Percentiles rank a stretch among this genome's conserved stretches.
Evolutionary conservation across 2,329 filamentous ascomycete species (phyloP).

Genomic region (Penicillium olsonii): DNA sequence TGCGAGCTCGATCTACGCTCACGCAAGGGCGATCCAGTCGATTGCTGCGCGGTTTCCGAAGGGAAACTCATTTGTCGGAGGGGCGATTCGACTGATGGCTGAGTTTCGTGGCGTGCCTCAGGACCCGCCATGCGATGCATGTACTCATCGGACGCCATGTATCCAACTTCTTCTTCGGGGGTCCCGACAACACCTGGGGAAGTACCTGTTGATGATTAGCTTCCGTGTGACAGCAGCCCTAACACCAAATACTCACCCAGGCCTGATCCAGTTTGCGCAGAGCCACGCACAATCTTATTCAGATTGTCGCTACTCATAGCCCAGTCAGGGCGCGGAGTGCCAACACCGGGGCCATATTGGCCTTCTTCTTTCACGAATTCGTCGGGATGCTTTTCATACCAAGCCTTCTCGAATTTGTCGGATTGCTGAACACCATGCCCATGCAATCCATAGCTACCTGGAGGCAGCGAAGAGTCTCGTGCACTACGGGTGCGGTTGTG

Average conservation of each 20-base stretch:
- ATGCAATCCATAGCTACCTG: conserved; percentile 90
- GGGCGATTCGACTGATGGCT: conserved; percentile 53
- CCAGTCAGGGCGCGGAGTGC: conserved; percentile 68
- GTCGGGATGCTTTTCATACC: conserved; percentile 91
- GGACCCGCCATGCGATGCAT: conserved; percentile 73
- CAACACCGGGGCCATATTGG: conserved; percentile 61
- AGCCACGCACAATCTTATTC: conserved; percentile 83
- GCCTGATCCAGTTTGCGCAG: conserved; percentile 53
- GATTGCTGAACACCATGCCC: conserved; percentile 75
- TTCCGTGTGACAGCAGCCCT: not conserved
- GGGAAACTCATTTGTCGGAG: conserved; percentile 53
- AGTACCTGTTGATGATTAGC: conserved; percentile 56
- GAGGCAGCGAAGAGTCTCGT: conserved; percentile 70
- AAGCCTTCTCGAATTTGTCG: conserved; percentile 85
- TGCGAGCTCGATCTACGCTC: conserved; percentile 15
- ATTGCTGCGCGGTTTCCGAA: conserved; percentile 46
- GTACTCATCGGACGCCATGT: conserved; percentile 83
- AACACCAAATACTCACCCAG: conserved; percentile 48
- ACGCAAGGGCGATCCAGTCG: conserved; percentile 9
- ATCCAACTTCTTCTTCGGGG: conserved; percentile 88
- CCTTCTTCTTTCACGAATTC: conserved; percentile 72
- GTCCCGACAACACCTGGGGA: conserved; percentile 67
- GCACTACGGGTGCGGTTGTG: conserved; percentile 74
- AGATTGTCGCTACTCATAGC: conserved; percentile 86
- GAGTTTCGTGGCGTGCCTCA: conserved; percentile 44